phyloP scores from a whole-genome alignment of 257 asterid genomes.

The Anisodus acutangulus region DNA sequence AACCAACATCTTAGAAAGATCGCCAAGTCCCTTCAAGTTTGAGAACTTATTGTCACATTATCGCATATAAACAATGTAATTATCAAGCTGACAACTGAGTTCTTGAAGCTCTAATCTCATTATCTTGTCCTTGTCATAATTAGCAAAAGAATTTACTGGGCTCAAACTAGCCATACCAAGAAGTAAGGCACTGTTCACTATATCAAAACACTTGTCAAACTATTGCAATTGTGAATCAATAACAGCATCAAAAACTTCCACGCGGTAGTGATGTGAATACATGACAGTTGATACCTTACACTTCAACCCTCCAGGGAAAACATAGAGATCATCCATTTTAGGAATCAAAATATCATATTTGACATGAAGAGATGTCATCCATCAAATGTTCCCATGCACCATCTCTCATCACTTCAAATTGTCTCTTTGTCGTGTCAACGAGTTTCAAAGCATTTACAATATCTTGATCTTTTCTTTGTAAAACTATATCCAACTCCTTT shows the following conservation, averaged over 20 bases:
- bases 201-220: not conserved
- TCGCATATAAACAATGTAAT: conserved; percentile 23
- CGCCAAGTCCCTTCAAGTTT: conserved; percentile 12
- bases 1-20: not conserved
- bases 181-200: not conserved
- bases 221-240: not conserved
- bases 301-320: not conserved
- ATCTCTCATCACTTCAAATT: not conserved
- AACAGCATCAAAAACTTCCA: not conserved
- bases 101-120: not conserved
- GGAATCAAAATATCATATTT: conserved; percentile 20
- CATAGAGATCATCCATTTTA: conserved; percentile 17
- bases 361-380: conserved; percentile 1
- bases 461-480: conserved; percentile 23
- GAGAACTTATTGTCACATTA: not conserved
- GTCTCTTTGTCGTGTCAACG: not conserved
- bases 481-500: not conserved
- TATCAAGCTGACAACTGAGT: conserved; percentile 20
- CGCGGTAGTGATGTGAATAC: not conserved
- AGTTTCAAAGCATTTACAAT: not conserved
- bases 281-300: not conserved
- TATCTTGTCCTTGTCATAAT: conserved; percentile 8
- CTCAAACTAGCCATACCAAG: not conserved
- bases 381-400: conserved; percentile 16
- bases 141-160: not conserved